Conservation (phyloP, 192 early-diverging fungal species). For the Gorgonomyces haynaldii region DNA sequence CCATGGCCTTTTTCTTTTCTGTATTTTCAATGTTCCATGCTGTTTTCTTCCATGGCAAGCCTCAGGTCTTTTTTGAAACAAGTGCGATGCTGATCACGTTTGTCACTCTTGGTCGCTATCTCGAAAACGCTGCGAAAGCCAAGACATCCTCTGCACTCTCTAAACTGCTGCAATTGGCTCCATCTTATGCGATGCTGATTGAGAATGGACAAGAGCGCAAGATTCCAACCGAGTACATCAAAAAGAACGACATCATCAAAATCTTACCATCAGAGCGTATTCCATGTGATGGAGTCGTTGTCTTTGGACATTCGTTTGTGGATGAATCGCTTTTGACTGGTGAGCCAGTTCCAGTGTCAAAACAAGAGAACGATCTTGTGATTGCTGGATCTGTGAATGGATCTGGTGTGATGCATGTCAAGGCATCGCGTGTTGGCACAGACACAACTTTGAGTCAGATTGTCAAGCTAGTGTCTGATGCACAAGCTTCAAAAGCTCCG, state of each 20-base stretch:
- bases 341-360: constrained; percentile 71
- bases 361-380: constrained; percentile 47
- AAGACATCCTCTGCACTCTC: constrained; percentile 80
- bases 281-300: constrained; percentile 76
- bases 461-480: constrained; percentile 82
- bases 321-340: constrained; percentile 98
- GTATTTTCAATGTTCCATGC: constrained; percentile 56
- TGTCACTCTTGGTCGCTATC: constrained; percentile 80
- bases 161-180: constrained; percentile 79
- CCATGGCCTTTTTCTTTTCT: constrained; percentile 75
- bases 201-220: constrained; percentile 25
- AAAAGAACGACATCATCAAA: constrained; percentile 74
- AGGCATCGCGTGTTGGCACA: constrained; percentile 71
- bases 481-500: constrained; percentile 88
- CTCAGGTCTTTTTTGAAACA: constrained; percentile 90
- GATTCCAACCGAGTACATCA: constrained; percentile 77
- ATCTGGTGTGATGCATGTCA: constrained; percentile 72
- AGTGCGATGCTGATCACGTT: constrained; percentile 85
- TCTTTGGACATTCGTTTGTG: constrained; percentile 59
- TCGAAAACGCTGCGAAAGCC: constrained; percentile 92
- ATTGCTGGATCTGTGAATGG: constrained; percentile 96
- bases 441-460: constrained; percentile 90
- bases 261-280: constrained; percentile 88
- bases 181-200: constrained; percentile 44
- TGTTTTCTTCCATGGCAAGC: constrained; percentile 11